A percentile compares a stretch with the other conserved stretches of the same genome.
Evolutionary conservation across 225 moss, liverwort and hornwort genomes (phyloP).

Genomic region (Neckera pumila): DNA sequence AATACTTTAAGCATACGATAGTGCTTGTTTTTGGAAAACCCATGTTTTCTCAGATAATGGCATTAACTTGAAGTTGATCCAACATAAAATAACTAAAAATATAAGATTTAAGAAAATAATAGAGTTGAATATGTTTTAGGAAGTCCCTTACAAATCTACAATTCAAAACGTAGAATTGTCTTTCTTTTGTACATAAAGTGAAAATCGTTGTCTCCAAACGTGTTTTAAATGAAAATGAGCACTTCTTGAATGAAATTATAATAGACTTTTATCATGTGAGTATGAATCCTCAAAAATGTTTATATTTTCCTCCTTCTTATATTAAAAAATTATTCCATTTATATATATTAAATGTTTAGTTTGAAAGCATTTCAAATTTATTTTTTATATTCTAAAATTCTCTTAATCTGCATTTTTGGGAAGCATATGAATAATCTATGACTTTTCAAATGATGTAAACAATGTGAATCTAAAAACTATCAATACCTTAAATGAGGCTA

Average conservation of each 20-base stretch:
- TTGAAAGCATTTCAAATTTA: not conserved
- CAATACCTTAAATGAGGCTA: too few species aligned
- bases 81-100: not conserved
- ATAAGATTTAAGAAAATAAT: not conserved
- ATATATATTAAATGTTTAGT: not conserved
- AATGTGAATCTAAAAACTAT: not conserved
- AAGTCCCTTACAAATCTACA: not conserved
- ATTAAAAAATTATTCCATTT: not conserved
- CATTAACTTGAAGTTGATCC: not conserved
- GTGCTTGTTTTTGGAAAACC: too few species aligned
- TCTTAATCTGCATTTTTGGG: not conserved
- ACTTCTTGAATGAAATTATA: not conserved
- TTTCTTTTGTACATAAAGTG: not conserved
- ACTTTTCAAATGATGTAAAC: not conserved
- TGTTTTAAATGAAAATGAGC: not conserved
- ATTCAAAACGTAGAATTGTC: not conserved
- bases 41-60: not conserved
- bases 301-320: too few species aligned
- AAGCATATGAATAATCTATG: too few species aligned
- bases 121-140: not conserved
- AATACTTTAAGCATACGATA: too few species aligned
- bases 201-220: not conserved
- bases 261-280: not conserved
- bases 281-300: not conserved
- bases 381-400: not conserved